Percentiles rank a stretch among this genome's conserved stretches.
phyloP scores from a whole-genome alignment of 495 filamentous ascomycete species.

The Penicillium cataractarum region DNA sequence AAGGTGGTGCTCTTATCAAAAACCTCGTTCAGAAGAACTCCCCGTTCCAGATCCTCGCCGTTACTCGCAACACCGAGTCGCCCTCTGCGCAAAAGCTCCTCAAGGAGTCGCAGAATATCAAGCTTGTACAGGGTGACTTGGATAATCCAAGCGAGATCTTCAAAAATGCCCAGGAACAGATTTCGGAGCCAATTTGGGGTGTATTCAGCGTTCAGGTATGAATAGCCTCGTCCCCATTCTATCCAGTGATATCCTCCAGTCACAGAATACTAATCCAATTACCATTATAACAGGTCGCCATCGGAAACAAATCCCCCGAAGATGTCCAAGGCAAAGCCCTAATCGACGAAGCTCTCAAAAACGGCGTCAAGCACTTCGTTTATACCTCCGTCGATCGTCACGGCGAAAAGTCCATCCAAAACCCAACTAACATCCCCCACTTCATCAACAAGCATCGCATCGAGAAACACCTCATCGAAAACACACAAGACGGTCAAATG shows the following conservation, averaged over 20 bases:
- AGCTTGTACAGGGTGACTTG: constrained; percentile 61
- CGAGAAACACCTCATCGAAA: constrained; percentile 61
- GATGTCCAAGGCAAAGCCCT: constrained; percentile 64
- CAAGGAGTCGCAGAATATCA: constrained; percentile 45
- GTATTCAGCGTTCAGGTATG: constrained; percentile 51
- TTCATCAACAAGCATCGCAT: constrained; percentile 67
- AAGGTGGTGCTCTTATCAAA: constrained; percentile 65
- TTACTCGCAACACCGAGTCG: constrained; percentile 65
- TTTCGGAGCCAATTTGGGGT: constrained; percentile 53
- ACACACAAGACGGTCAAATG: constrained; percentile 47
- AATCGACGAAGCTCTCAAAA: constrained; percentile 59
- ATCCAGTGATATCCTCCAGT: neutral
- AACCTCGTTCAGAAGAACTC: constrained; percentile 52
- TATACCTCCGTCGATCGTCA: constrained; percentile 71
- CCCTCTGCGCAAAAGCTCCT: constrained; percentile 55
- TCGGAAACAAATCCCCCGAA: constrained; percentile 52
- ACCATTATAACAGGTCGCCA: constrained; percentile 38
- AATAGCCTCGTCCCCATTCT: neutral
- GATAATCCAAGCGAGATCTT: constrained; percentile 57
- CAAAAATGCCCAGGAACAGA: constrained; percentile 42
- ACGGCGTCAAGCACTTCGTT: constrained; percentile 64
- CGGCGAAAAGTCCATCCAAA: constrained; percentile 60
- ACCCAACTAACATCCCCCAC: constrained; percentile 63
- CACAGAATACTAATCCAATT: neutral
- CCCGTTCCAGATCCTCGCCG: constrained; percentile 66